phyloP scores from a whole-genome alignment of 148 eudicot species.

The Chenopodium suecicum region DNA sequence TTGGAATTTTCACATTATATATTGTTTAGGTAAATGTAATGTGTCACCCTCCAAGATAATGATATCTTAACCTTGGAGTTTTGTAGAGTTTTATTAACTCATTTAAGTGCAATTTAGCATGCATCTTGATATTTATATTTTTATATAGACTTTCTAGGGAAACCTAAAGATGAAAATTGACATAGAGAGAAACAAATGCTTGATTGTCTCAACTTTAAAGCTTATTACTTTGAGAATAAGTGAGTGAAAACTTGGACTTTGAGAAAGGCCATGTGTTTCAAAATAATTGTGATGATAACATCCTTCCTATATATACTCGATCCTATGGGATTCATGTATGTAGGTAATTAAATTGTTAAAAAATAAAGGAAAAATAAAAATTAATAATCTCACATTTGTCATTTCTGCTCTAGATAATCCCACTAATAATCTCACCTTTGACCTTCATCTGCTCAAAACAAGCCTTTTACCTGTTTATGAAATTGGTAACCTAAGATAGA shows the following conservation, averaged over 20 bases:
- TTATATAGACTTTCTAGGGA: neutral
- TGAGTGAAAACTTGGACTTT: neutral
- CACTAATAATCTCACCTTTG: too few species aligned
- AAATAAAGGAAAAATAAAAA: too few species aligned
- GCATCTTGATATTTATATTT: neutral
- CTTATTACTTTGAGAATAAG: constrained; percentile 5
- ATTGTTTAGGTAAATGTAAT: too few species aligned
- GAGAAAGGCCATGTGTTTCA: constrained; percentile 3
- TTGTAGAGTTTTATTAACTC: neutral
- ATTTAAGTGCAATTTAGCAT: neutral
- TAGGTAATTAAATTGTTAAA: too few species aligned
- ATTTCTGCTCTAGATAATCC: too few species aligned
- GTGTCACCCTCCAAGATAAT: constrained; percentile 2
- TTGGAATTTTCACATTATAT: neutral
- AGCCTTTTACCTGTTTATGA: too few species aligned
- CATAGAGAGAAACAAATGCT: neutral
- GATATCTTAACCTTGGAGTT: constrained; percentile 20
- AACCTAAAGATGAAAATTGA: neutral
- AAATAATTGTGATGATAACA: neutral
- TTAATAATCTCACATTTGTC: too few species aligned
- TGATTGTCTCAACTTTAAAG: neutral
- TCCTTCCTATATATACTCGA: neutral
- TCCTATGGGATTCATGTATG: too few species aligned
- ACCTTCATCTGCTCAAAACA: too few species aligned
- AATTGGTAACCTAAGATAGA: too few species aligned